A percentile compares a stretch with the other conserved stretches of the same genome.
Conservation (phyloP, 2,329 filamentous ascomycete genomes). For the Ophiostoma sp. region DNA sequence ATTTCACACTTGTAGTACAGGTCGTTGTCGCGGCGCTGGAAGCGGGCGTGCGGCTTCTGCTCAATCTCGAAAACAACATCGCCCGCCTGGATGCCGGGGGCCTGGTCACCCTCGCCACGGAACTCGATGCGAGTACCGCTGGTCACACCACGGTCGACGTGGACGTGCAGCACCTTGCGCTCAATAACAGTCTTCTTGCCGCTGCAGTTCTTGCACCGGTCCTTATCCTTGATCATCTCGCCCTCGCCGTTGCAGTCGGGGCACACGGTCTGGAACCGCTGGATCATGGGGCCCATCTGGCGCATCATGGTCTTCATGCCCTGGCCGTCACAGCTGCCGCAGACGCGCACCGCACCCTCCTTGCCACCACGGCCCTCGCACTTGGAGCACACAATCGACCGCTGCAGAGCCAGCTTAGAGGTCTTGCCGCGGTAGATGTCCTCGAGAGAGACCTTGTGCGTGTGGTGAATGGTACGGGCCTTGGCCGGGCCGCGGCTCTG, state of each 20-base stretch:
- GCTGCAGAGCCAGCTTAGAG: conserved; percentile 93
- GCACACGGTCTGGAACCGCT: conserved; percentile 98
- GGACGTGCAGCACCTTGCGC: conserved; percentile 95
- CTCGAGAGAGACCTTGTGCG: conserved; percentile 95
- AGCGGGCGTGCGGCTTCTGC: conserved; percentile 94
- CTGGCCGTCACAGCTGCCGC: conserved; percentile 80
- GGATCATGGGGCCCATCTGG: conserved; percentile 99
- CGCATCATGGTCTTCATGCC: conserved; percentile 99
- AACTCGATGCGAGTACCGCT: conserved; percentile 96
- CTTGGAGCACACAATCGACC: conserved; percentile 92
- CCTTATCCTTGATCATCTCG: conserved; percentile 93
- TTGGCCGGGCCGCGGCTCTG: conserved; percentile 74
- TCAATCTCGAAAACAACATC: conserved; percentile 99
- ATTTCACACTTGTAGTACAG: conserved; percentile 93
- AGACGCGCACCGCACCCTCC: conserved; percentile 94
- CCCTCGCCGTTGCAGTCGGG: conserved; percentile 97
- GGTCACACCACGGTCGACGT: conserved; percentile 90
- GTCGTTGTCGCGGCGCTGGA: conserved; percentile 94
- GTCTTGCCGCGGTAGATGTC: conserved; percentile 98
- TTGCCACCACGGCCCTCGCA: conserved; percentile 94
- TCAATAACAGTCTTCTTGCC: conserved; percentile 98
- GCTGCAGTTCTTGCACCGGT: conserved; percentile 91
- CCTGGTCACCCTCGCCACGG: conserved; percentile 91
- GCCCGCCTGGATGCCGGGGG: conserved; percentile 85
- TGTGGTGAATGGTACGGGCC: conserved; percentile 94